Percentiles rank a stretch among this genome's conserved stretches.
phyloP scores from a whole-genome alignment of 2,329 filamentous ascomycete genomes.

The Fusarium pseudograminearum region DNA sequence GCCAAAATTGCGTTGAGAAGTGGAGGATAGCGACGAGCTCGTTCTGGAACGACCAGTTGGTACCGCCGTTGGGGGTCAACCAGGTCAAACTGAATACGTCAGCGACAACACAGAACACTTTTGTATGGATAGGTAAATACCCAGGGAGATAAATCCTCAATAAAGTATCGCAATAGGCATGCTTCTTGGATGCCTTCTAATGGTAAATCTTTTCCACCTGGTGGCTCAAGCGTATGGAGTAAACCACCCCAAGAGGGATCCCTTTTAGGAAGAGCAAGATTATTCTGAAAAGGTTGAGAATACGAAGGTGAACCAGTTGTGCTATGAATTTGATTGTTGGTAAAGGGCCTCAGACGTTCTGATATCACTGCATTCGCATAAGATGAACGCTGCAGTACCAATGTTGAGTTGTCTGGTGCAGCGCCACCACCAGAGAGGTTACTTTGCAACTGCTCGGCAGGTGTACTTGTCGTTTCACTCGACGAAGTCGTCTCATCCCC shows the following conservation, averaged over 20 bases:
- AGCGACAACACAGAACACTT: fast-evolving
- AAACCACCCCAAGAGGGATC: slow-evolving; percentile 30
- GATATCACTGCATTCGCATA: background rate
- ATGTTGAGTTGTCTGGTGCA: background rate
- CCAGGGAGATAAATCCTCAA: slow-evolving; percentile 37
- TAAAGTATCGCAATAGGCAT: slow-evolving; percentile 37
- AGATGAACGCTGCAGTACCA: background rate
- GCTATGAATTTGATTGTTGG: background rate
- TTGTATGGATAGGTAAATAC: background rate
- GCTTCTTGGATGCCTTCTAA: slow-evolving; percentile 34
- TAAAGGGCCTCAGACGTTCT: background rate
- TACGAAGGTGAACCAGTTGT: background rate
- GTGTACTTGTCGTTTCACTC: fast-evolving
- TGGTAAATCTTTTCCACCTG: background rate
- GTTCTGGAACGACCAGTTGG: slow-evolving; percentile 32
- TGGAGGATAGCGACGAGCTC: slow-evolving; percentile 32
- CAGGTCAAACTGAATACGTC: slow-evolving; percentile 21
- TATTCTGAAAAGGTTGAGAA: background rate
- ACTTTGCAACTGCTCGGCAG: no score
- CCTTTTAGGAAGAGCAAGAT: slow-evolving; percentile 7
- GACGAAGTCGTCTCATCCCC: background rate
- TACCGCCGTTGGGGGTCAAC: slow-evolving; percentile 29
- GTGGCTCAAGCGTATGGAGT: slow-evolving; percentile 6
- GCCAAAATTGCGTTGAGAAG: slow-evolving; percentile 35
- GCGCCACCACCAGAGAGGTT: background rate